phyloP scores from a whole-genome alignment of 1,139 yeast species.

The Hyphopichia pseudoburtonii region DNA sequence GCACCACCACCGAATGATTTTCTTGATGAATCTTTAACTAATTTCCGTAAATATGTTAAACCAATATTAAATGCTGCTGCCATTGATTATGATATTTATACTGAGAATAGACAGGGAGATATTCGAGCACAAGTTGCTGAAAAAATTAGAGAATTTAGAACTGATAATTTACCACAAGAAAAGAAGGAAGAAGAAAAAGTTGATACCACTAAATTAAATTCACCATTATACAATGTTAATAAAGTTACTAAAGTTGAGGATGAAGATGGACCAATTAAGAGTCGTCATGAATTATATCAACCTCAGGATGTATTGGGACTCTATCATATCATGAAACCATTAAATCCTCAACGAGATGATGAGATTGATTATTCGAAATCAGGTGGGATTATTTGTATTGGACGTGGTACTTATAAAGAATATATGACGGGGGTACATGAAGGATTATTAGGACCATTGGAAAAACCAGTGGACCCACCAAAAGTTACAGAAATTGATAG shows the following conservation, averaged over 20 bases:
- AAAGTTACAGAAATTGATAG: constrained; percentile 16
- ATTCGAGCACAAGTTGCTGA: constrained; percentile 82
- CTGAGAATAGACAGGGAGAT: constrained; percentile 85
- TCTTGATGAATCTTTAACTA: constrained; percentile 69
- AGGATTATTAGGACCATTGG: constrained; percentile 90
- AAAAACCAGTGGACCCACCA: constrained; percentile 48
- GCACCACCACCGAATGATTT: constrained; percentile 98
- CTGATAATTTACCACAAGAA: constrained; percentile 22
- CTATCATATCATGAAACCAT: constrained; percentile 38
- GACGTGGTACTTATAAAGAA: constrained; percentile 95
- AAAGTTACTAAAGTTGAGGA: constrained; percentile 6
- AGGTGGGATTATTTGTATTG: constrained; percentile 90
- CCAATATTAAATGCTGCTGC: constrained; percentile 88
- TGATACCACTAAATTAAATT: constrained; percentile 1
- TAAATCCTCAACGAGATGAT: constrained; percentile 48
- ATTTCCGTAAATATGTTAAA: constrained; percentile 79
- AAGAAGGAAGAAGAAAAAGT: constrained; percentile 8
- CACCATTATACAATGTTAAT: background rate
- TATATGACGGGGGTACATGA: constrained; percentile 89
- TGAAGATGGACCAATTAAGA: constrained; percentile 21
- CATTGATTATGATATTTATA: constrained; percentile 74
- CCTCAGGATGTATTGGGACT: constrained; percentile 62
- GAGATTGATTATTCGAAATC: constrained; percentile 40
- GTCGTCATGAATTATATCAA: constrained; percentile 44
- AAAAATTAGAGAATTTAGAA: constrained; percentile 70